Evolutionary conservation across 208 protist genomes (phyloP).

Genomic region (Trypanosoma theileri): DNA sequence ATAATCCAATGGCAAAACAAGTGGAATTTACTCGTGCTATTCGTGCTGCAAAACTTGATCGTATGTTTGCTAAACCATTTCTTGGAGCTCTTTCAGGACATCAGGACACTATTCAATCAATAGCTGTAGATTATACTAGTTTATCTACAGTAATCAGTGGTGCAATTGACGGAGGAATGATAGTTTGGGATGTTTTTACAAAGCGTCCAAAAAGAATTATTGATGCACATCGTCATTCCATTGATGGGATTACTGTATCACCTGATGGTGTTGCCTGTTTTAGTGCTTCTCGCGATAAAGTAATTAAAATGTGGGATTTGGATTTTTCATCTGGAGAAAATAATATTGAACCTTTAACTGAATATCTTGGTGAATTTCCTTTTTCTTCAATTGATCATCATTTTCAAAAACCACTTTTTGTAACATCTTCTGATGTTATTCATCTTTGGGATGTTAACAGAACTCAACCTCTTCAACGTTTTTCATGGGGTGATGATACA

Average conservation of each 20-base stretch:
- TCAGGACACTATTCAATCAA: constrained; percentile 90
- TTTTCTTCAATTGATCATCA: constrained; percentile 96
- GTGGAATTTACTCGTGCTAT: constrained; percentile 97
- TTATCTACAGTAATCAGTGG: constrained; percentile 87
- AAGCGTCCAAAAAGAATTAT: constrained; percentile 67
- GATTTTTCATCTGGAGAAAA: constrained; percentile 52
- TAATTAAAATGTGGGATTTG: constrained; percentile 95
- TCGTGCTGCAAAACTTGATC: constrained; percentile 94
- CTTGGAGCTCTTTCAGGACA: constrained; percentile 88
- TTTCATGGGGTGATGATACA: constrained; percentile 95
- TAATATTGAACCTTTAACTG: constrained; percentile 67
- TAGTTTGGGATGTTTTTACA: constrained; percentile 88
- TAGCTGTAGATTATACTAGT: constrained; percentile 86
- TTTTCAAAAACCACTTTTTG: constrained; percentile 86
- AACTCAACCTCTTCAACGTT: constrained; percentile 92
- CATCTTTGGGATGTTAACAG: constrained; percentile 92
- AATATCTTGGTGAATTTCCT: constrained; percentile 90
- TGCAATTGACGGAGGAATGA: constrained; percentile 86
- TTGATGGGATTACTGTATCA: constrained; percentile 91
- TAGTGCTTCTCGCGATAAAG: constrained; percentile 94
- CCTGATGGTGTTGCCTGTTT: constrained; percentile 91
- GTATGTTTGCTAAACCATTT: constrained; percentile 98
- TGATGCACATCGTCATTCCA: constrained; percentile 93
- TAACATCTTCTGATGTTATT: constrained; percentile 92
- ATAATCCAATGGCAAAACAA: constrained; percentile 96